Evolutionary conservation across 2,329 filamentous ascomycete species (phyloP), one percentile per base, ranked within the genome.

Genomic region (Onygenales sp.): DNA sequence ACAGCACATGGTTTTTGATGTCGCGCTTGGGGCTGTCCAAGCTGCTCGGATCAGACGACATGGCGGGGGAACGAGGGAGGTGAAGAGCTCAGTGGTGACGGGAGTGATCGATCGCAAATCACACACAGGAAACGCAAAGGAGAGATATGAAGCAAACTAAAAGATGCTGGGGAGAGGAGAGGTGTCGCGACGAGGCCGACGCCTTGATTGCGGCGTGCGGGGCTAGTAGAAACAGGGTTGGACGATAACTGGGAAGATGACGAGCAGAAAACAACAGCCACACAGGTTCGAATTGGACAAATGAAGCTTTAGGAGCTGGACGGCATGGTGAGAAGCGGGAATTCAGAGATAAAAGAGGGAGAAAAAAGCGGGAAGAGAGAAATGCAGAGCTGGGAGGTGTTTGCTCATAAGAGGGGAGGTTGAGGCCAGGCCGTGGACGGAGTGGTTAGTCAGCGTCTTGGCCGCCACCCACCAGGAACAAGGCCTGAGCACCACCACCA

Each of bases 1-100:
- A 98, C 62, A 98, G 86, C 66, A 94, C 79, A 74, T 97, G 93
- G 72, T 95, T 93, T 76, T 87, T 90, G 65, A 97, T 88, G 74
- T 97, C 91, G 65, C 83, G 68, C 64, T 67, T 76, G 59, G 64
- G 65, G 31, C 63, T 61, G 34, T 68, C 65, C 45, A 58, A 54
- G 32, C 88, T 88, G 61, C 95, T 89, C 60, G 5, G 36, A 37
- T 37, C 37, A n/a, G 46, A 34, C 49, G 21, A 36, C 21, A 32
- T 46, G 33, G 14, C 13, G 33, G 17, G 9, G 7, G 17, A 5
- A 44, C 32, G 8, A 33, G 14, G 2, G 11, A 14, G 40, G 21
- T 17, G 14, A 13, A 50, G n/a, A 32, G 27, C 27, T 4, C n/a
- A 11, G 37, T 2, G 37, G 40, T 50, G 27, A 21, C 14, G 3